These are phyloP conservation scores for Scedosporium dehoogii DNA, from an alignment of 2,329 filamentous ascomycete genomes.

Conservation along the genomic window DNA sequence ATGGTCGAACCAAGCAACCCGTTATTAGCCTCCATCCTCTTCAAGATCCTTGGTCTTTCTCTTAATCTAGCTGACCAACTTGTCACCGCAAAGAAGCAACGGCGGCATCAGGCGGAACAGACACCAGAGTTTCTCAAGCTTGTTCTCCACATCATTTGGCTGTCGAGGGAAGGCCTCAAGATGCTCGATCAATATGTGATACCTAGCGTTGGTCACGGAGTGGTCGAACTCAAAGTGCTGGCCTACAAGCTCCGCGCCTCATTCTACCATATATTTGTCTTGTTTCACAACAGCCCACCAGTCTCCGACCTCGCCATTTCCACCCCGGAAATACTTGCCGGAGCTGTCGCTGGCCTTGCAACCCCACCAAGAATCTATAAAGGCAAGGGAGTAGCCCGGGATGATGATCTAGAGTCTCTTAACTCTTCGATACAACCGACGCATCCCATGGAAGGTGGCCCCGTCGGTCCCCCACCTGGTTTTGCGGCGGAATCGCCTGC, in stretches of 20 bases:
- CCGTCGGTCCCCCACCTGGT: constrained; percentile 46
- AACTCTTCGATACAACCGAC: constrained; percentile 35
- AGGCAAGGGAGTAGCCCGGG: constrained; percentile 37
- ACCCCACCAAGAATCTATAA: constrained; percentile 31
- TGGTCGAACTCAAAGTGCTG: constrained; percentile 71
- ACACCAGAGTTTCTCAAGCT: constrained; percentile 73
- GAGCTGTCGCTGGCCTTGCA: constrained; percentile 19
- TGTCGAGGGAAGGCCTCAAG: constrained; percentile 80
- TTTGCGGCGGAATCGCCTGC: constrained; percentile 32
- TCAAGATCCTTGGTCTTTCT: constrained; percentile 84
- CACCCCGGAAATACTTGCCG: constrained; percentile 31
- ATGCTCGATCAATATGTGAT: constrained; percentile 83
- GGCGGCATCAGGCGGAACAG: constrained; percentile 68
- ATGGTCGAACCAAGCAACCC: constrained; percentile 69
- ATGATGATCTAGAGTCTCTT: constrained; percentile 33
- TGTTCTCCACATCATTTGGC: constrained; percentile 86
- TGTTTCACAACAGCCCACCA: constrained; percentile 86
- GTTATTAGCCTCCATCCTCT: constrained; percentile 71
- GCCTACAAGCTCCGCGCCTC: constrained; percentile 86
- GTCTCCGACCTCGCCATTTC: constrained; percentile 53
- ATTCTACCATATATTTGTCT: constrained; percentile 92
- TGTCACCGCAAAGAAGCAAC: constrained; percentile 70
- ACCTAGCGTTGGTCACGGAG: constrained; percentile 69
- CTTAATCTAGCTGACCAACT: constrained; percentile 80
- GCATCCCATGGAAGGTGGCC: constrained; percentile 45